Base-by-base conservation (phyloP, 75 land plant genomes). In the Cryptomeria japonica region DNA sequence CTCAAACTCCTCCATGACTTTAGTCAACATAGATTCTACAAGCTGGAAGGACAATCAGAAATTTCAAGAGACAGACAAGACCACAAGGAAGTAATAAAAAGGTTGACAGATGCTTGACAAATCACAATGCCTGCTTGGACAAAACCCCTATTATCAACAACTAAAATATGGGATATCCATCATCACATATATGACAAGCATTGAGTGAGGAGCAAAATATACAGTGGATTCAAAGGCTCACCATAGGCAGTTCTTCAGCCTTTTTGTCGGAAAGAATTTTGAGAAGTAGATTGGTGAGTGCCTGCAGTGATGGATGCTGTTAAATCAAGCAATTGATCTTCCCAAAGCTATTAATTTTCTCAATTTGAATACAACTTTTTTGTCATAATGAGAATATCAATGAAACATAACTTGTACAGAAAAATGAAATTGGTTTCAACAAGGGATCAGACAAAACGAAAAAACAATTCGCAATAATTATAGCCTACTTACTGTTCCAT, bases 1-100 rank as follows among this genome's bases (percentile, higher is more conserved):
- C 42, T 90, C 85, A 85, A 90, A 92, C 70, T 92, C 91, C 86
- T 92, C 85, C 42, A 92, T 90, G 32, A 90, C 93, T 85, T 93
- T 91, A 22, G 83, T 87, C 28, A 93, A 86, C 82, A 93, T 88
- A 51, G 86, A 76, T 82, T 95, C 96, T 85, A 95, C 91, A 64
- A 95, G 86, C 96, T 95, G 88, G 84, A 89, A 37, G 86, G 34
- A 14, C 46, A 72, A 70, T 42, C 51, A 82, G 18, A 82, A 82
- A 80, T 42, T 42, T 80, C 25, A 22, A n/a, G 28, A 80, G 46
- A 79, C 47, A 9, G 15, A 80, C 25, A 11, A 18, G 12, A 42
- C 42, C 31, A 80, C 42, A 80, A 25, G 31, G 11, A 46, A 44
- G 28, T 14, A 46, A 42, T 19, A 46, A 13, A 44, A 49, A 82